Evolutionary conservation across 352 stramenopile genomes (phyloP).

Genomic region (Phytophthora uliginosa): DNA sequence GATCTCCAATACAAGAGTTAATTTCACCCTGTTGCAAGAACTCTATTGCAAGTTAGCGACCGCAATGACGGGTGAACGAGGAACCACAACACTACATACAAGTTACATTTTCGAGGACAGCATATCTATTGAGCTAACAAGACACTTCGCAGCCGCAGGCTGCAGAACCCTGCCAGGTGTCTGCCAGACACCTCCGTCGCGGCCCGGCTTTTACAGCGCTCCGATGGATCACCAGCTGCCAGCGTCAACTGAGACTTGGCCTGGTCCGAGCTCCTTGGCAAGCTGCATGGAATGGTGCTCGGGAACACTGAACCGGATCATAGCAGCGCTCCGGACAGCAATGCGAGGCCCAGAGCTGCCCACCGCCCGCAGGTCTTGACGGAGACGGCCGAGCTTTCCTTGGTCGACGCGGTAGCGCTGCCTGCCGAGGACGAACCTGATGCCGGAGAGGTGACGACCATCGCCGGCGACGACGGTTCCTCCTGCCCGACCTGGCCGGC

Average conservation of each 20-base stretch:
- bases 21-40: no score
- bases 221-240: conserved; percentile 26
- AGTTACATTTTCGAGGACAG: conserved; percentile 5
- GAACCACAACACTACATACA: conserved; percentile 22
- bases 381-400: conserved; percentile 23
- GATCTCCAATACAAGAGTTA: no score
- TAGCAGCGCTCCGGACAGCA: conserved; percentile 30
- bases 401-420: conserved; percentile 15
- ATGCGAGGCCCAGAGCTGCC: conserved; percentile 20
- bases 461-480: conserved; percentile 14
- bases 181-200: conserved; percentile 6
- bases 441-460: conserved; percentile 1
- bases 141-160: not conserved
- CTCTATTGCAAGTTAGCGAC: no score
- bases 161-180: no score
- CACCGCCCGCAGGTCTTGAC: conserved; percentile 17
- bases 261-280: conserved; percentile 15
- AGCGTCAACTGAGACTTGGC: conserved; percentile 20
- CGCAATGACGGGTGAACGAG: no score
- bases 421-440: conserved; percentile 19
- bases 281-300: conserved; percentile 14
- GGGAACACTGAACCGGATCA: conserved; percentile 12
- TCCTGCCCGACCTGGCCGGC: conserved; percentile 23
- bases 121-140: conserved; percentile 14
- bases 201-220: conserved; percentile 21